phyloP scores from a whole-genome alignment of 1,284 basidiomycete species.

The Phlebopus sp. region DNA sequence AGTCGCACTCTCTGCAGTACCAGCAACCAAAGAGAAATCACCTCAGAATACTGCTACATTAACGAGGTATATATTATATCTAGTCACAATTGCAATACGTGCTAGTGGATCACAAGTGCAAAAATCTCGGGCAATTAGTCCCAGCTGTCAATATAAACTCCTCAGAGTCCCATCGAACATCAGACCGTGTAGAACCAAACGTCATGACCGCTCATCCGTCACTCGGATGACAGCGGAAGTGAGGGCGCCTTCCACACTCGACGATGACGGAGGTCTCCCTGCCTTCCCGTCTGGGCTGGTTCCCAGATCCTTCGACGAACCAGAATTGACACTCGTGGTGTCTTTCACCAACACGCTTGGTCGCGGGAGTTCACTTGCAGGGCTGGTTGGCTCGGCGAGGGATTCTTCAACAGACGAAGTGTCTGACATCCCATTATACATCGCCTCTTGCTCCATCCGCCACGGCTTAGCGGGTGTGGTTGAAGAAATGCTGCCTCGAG shows the following conservation, averaged over 20 bases:
- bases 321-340: constrained; percentile 28
- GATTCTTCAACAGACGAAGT: constrained; percentile 46
- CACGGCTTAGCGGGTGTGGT: constrained; percentile 29
- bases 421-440: constrained; percentile 49
- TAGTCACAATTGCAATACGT: not conserved
- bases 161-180: not conserved
- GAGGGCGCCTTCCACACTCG: constrained; percentile 19
- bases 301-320: constrained; percentile 27
- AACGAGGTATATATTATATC: not conserved
- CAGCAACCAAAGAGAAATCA: no score
- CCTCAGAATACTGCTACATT: no score
- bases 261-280: constrained; percentile 10
- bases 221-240: constrained; percentile 31
- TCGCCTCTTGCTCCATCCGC: constrained; percentile 38
- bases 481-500: constrained; percentile 52
- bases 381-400: constrained; percentile 51
- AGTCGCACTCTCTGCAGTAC: no score
- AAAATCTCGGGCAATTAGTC: constrained; percentile 1
- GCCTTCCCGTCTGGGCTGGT: constrained; percentile 29
- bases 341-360: constrained; percentile 38
- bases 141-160: no score
- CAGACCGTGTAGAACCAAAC: constrained; percentile 9
- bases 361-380: constrained; percentile 40
- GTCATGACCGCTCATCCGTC: constrained; percentile 1
- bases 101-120: not conserved